phyloP scores from a whole-genome alignment of 306 rosid genomes.

The Rubus idaeus region DNA sequence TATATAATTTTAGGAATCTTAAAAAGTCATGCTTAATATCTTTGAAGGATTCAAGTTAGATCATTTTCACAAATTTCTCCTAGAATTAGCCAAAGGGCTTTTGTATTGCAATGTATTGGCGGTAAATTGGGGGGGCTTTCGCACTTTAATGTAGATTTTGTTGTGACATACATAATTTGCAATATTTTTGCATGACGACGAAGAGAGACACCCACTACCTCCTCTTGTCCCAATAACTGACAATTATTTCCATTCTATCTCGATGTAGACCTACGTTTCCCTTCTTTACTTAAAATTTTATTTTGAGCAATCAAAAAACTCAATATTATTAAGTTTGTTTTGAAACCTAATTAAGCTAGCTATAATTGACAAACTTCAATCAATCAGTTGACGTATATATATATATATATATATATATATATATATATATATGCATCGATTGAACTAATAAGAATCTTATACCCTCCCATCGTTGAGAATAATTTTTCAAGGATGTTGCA shows the following conservation, averaged over 20 bases:
- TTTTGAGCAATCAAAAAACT: neutral
- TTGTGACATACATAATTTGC: neutral
- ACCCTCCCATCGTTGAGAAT: neutral
- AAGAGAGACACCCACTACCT: neutral
- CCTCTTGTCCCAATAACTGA: neutral
- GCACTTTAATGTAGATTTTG: neutral
- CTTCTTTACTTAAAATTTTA: neutral
- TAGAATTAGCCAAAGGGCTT: neutral
- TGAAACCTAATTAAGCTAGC: neutral
- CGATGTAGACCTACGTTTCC: neutral
- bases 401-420: neutral
- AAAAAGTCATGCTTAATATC: neutral
- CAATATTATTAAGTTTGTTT: neutral
- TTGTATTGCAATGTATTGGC: neutral
- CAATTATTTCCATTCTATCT: neutral
- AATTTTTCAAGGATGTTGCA: constrained; percentile 9
- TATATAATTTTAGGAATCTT: neutral
- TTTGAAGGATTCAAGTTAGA: neutral
- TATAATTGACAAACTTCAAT: neutral
- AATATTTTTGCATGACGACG: constrained; percentile 1
- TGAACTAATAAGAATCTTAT: neutral
- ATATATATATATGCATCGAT: neutral
- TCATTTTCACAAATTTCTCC: neutral
- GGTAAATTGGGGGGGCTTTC: neutral
- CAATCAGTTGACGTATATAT: neutral